Percentiles rank a stretch among this genome's conserved stretches.
These are phyloP conservation scores for Antitrichia curtipendula DNA, from an alignment of 225 moss, liverwort and hornwort genomes.

Conservation along the genomic window DNA sequence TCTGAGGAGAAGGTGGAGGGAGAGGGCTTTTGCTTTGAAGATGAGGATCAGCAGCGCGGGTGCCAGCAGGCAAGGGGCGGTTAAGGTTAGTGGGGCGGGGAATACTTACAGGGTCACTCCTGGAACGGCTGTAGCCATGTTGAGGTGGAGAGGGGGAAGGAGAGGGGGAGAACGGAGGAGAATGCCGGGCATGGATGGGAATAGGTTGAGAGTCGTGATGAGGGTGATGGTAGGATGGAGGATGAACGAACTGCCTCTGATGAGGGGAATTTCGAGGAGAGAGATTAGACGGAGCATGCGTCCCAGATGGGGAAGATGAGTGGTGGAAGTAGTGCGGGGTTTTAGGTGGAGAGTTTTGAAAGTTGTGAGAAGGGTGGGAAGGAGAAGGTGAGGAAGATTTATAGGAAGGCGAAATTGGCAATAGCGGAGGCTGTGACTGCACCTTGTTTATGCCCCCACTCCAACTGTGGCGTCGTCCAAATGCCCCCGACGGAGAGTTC, in stretches of 20 bases:
- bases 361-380: constrained; percentile 52
- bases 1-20: constrained; percentile 77
- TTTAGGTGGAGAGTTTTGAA: constrained; percentile 59
- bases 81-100: constrained; percentile 40
- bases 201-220: constrained; percentile 72
- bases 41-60: constrained; percentile 17
- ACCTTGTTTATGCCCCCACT: constrained; percentile 67
- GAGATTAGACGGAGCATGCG: constrained; percentile 36
- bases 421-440: constrained; percentile 28
- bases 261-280: constrained; percentile 74
- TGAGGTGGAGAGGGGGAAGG: constrained; percentile 86
- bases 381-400: constrained; percentile 69
- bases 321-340: constrained; percentile 38
- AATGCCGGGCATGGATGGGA: constrained; percentile 44
- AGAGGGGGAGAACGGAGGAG: constrained; percentile 73
- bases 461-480: constrained; percentile 95
- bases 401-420: constrained; percentile 49
- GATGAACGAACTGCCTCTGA: constrained; percentile 49
- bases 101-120: constrained; percentile 89
- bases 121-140: constrained; percentile 31
- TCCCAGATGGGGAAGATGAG: constrained; percentile 28
- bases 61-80: constrained; percentile 6
- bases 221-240: constrained; percentile 38
- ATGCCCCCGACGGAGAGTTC: constrained; percentile 55
- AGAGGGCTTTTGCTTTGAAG: constrained; percentile 54